Evolutionary conservation across 2,329 filamentous ascomycete genomes (phyloP), one percentile per base, ranked within the genome.

Genomic region (Penicillium sp.): DNA sequence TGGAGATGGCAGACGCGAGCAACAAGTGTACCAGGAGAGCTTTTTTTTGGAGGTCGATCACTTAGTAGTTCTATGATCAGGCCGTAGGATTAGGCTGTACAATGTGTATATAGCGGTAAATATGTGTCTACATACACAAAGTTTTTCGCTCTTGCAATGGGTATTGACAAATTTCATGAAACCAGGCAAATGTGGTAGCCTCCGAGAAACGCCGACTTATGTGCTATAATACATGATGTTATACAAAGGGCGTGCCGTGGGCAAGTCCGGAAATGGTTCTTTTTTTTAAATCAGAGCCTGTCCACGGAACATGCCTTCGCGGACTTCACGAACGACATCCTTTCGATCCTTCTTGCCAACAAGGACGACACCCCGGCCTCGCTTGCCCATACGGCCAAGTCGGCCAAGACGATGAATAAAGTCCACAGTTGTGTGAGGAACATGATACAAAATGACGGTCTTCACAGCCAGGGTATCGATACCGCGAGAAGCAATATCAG

Each of bases 341-440:
- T 86, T 87, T 45, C 93, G 77, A 67, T 97, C 93, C 53, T 90
- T 81, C 67, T 87, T 91, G 52, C 90, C 91, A 1, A 96, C 88
- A 33, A 98, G 74, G 27, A 97, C 90, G 55, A 97, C 84, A 18
- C 90, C 93, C 47, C 90, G 79, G 12, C 93, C 93, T 66, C 93
- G 80, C 52, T 90, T 81, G 3, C 90, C 90, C 89, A 97, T 97
- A 32, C 93, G 81, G 0, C 93, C 93, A 1, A 93, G 89, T 48
- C 93, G 81, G 12, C 93, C 93, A 4, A 97, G 81, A 12, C 94
- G 85, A 69, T 98, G 94, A 62, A 98, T 96, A 62, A 98, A 98
- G 69, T 98, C 94, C 51, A 98, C 94, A 0, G 90, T 95, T 0
- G 88, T 95, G 65, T 97, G 91, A 4, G 93, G 93, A n/a, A 98